Percentiles rank a stretch among this genome's conserved stretches.
phyloP scores from a whole-genome alignment of 345 rosid genomes.

The Populus simonii region DNA sequence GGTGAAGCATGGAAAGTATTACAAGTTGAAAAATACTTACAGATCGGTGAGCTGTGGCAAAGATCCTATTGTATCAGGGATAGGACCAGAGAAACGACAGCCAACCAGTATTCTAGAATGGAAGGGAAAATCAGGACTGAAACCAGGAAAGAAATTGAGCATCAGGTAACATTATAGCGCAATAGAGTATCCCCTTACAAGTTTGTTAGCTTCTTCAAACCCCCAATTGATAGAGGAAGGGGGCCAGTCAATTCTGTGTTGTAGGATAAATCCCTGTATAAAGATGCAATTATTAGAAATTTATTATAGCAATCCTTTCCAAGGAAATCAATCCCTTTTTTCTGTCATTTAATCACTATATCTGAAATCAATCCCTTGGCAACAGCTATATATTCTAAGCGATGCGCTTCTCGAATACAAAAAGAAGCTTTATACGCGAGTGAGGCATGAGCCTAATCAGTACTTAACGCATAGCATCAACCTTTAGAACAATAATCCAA shows the following conservation, averaged over 20 bases:
- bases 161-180: neutral
- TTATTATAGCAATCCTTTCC: neutral
- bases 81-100: slow-evolving; percentile 62
- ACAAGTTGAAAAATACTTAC: slow-evolving; percentile 40
- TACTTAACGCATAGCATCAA: neutral
- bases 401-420: neutral
- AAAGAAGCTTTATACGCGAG: neutral
- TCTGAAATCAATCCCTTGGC: neutral
- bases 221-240: slow-evolving; percentile 58
- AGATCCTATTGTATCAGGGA: slow-evolving; percentile 70
- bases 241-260: slow-evolving; percentile 59
- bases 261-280: slow-evolving; percentile 56
- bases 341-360: neutral
- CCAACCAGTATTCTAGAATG: slow-evolving; percentile 63
- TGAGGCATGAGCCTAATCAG: neutral
- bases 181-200: slow-evolving; percentile 49
- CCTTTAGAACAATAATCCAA: neutral
- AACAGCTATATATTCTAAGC: neutral
- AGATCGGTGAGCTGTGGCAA: slow-evolving; percentile 43
- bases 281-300: slow-evolving; percentile 18
- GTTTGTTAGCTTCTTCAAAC: slow-evolving; percentile 47
- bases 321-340: neutral
- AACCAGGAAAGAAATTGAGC: neutral
- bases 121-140: neutral
- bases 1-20: too few species aligned